Evolutionary conservation across 345 rosid genomes (phyloP), one percentile per base, ranked within the genome.

Genomic region (Salix dunnii): DNA sequence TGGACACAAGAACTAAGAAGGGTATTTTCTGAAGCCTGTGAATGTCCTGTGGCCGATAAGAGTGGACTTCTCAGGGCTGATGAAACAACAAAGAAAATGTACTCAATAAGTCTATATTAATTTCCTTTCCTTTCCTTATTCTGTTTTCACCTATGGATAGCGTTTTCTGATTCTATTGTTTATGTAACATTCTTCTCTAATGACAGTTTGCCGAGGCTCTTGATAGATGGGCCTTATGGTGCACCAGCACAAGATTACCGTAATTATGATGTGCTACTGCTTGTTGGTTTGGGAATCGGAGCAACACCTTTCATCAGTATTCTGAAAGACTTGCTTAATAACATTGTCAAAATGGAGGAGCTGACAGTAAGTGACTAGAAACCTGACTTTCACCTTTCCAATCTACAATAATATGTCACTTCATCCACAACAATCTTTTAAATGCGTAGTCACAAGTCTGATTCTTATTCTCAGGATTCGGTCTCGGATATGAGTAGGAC

Each of bases 291-390:
- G 48, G 99, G 99, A 70, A 96, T 96, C 72, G 99, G 99, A 71
- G 99, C 99, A 7, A 96, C 99, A 71, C 99, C 99, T 30, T 96
- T 96, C 87, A 96, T 96, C 77, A 96, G 99, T 82, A 92, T 96
- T 82, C 81, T 96, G 66, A 96, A 93, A 82, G 99, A 96, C 88
- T 78, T 96, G 84, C 91, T 96, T 62, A 93, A 90, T 86, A 91
- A 88, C 95, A 91, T 82, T 83, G 89, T 96, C 68, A 93, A 86
- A 84, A 90, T 85, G 91, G 99, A 96, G 79, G 99, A 96, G 80
- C 92, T 85, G 64, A 96, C 95, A 7, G 99, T 93, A 85, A 88
- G 96, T 85, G 78, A 40, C 61, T 43, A 48, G 28, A 66, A 55
- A 21, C 10, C 35, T 28, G 7, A 30, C 28, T 30, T 27, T 10